phyloP scores from a whole-genome alignment of 140 eudicot species.

The Flaveria floridana region DNA sequence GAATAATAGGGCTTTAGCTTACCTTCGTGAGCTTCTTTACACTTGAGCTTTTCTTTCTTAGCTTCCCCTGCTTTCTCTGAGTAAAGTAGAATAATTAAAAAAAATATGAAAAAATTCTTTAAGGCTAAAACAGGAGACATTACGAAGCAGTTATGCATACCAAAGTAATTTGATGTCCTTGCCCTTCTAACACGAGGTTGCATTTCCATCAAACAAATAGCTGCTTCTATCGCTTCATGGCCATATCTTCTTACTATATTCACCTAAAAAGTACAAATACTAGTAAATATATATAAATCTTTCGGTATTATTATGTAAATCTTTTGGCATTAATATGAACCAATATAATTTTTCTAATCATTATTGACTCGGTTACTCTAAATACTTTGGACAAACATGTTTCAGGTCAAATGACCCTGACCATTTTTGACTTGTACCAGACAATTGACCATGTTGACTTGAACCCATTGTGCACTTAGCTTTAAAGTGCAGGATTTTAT shows the following conservation, averaged over 20 bases:
- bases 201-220: conserved; percentile 59
- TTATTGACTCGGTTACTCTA: background rate
- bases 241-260: conserved; percentile 64
- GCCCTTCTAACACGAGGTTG: conserved; percentile 43
- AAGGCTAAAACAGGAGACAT: background rate
- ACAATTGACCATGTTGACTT: background rate
- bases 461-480: background rate
- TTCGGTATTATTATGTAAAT: background rate
- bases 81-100: background rate
- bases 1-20: background rate
- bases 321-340: background rate
- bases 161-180: conserved; percentile 38
- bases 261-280: conserved; percentile 45
- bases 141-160: conserved; percentile 34
- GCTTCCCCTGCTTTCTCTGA: conserved; percentile 25
- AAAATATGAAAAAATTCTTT: background rate
- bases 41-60: conserved; percentile 33
- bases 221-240: conserved; percentile 63
- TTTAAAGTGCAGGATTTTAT: background rate
- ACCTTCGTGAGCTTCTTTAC: conserved; percentile 31
- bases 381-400: background rate
- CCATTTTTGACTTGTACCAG: conserved; percentile 4
- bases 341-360: background rate
- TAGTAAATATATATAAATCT: background rate
- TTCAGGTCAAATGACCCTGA: background rate